Percentiles rank a stretch among this genome's conserved stretches.
Evolutionary conservation across 441 rosid species (phyloP).

Genomic region (Pelargonium fulgidum): DNA sequence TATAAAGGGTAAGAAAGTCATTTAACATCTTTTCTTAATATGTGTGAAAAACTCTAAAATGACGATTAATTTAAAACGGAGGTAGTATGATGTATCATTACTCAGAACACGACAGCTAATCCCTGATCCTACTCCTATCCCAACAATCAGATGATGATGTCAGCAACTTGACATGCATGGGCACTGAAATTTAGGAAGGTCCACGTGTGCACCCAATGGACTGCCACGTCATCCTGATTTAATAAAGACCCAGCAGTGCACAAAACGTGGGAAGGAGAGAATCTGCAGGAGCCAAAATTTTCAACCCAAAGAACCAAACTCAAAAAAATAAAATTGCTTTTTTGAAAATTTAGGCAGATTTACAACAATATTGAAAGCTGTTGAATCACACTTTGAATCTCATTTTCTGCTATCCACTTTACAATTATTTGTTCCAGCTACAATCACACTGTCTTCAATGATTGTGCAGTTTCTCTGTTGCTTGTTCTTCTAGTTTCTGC

Average conservation of each 20-base stretch:
- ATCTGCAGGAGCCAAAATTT: background rate
- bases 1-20: no score
- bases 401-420: background rate
- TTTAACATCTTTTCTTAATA: no score
- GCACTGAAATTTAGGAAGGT: no score
- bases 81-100: no score
- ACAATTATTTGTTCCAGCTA: background rate
- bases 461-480: background rate
- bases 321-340: background rate
- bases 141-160: no score
- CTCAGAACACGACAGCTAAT: no score
- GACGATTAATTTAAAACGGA: no score
- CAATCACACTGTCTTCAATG: background rate
- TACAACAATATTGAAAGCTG: background rate
- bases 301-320: background rate
- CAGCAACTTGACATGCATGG: no score
- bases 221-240: no score
- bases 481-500: background rate
- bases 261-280: background rate
- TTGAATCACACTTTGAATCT: slow-evolving; percentile 4
- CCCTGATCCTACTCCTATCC: no score
- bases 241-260: background rate
- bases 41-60: no score
- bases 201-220: no score
- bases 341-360: slow-evolving; percentile 4